Evolutionary conservation across 1,139 yeast species (phyloP), one percentile per base, ranked within the genome.

Genomic region (Wickerhamomyces sp.): DNA sequence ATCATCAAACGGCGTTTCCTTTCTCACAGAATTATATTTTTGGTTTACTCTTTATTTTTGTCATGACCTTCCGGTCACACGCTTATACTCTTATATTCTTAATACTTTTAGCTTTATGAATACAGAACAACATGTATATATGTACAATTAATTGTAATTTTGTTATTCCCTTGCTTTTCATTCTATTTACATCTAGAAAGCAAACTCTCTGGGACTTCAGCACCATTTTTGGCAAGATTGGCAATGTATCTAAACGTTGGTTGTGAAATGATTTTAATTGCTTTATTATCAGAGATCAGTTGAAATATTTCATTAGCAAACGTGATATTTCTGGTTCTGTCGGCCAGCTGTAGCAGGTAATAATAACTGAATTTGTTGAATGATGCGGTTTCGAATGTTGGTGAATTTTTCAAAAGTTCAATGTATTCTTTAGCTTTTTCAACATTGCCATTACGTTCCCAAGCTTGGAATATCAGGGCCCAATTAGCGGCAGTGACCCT

Each of bases 361-460:
- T 67, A 76, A 55, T 62, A 79, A 10, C 85, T 74, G 61, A 49
- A 81, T 45, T 61, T 59, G 57, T 81, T 81, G 16, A 85, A 76
- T 32, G 58, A 50, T 12, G 57, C 50, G n/a, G 57, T 51, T 38
- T 25, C 45, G 32, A 28, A 52, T 48, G 61, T 44, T 59, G 55
- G 34, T 5, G 28, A 10, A 5, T 18, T 20, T 16, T 38, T 44
- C 23, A 56, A 43, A 26, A 47, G 51, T 5, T 53, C 43, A 44
- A 67, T 70, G 51, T 72, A 70, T 6, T 57, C 51, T 31, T 62
- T 45, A 2, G 78, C 76, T 44, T 65, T 60, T 15, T 49, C 52
- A 17, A 49, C 34, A 26, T 62, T 65, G 31, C 64, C 55, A 33
- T 61, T 63, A 25, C 49, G 46, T 28, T 69, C 57, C 39, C 71